These are phyloP conservation scores for Syzygium aqueum DNA, from an alignment of 345 rosid genomes.

Conservation along the genomic window DNA sequence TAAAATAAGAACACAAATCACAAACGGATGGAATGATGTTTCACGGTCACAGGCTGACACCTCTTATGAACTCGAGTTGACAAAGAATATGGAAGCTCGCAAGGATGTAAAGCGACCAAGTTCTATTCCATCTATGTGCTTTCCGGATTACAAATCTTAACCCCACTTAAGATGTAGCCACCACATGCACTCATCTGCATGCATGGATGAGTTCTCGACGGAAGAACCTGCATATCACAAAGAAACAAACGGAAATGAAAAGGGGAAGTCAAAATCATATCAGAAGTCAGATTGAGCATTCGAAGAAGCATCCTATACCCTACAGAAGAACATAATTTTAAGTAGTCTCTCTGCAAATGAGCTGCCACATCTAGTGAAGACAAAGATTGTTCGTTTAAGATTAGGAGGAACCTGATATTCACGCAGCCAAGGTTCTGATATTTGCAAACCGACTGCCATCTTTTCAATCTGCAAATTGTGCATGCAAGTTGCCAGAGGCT, in stretches of 20 bases:
- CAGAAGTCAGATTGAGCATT: neutral
- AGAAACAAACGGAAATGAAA: neutral
- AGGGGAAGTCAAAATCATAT: neutral
- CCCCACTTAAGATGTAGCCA: slow-evolving; percentile 85
- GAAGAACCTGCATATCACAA: slow-evolving; percentile 51
- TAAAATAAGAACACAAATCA: neutral
- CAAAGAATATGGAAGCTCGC: neutral
- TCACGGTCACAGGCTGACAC: neutral
- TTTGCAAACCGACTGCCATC: slow-evolving; percentile 78
- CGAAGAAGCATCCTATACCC: neutral
- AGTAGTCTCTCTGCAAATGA: neutral
- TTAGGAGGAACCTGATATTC: slow-evolving; percentile 67
- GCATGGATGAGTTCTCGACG: slow-evolving; percentile 86
- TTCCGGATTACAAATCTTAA: slow-evolving; percentile 23
- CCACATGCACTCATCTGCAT: slow-evolving; percentile 90
- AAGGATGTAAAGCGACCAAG: neutral
- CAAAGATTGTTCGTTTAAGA: neutral
- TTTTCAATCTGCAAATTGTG: slow-evolving; percentile 68
- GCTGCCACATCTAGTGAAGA: neutral
- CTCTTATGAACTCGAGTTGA: neutral
- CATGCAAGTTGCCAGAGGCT: slow-evolving; percentile 91
- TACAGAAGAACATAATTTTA: neutral
- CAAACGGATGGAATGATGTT: neutral
- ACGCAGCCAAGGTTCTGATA: slow-evolving; percentile 95
- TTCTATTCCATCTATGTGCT: neutral